Percentiles rank a stretch among this genome's conserved stretches.
These are phyloP conservation scores for Ceratobasidium sp. DNA, from an alignment of 1,284 basidiomycete species.

Conservation along the genomic window DNA sequence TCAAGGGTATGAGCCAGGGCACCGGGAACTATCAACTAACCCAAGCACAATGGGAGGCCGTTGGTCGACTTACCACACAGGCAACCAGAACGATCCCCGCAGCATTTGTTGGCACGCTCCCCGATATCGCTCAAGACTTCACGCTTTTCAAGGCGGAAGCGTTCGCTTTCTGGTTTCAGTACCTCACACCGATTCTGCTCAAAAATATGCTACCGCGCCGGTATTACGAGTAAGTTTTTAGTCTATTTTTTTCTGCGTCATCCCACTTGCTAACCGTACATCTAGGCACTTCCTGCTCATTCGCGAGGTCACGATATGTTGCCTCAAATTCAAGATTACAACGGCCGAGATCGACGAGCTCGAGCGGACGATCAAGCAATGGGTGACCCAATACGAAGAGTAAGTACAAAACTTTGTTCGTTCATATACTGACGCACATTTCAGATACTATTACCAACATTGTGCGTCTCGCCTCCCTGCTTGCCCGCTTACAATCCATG, in stretches of 20 bases:
- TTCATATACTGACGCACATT: background rate
- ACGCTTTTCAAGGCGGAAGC: constrained; percentile 56
- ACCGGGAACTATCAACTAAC: no score
- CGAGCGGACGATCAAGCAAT: constrained; percentile 9
- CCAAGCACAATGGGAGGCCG: no score
- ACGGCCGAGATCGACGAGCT: constrained; percentile 4
- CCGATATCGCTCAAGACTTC: constrained; percentile 53
- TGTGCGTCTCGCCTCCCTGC: background rate
- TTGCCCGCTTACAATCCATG: constrained; percentile 17
- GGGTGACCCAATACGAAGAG: constrained; percentile 44
- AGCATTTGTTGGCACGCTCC: constrained; percentile 53
- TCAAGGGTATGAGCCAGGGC: no score
- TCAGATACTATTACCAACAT: constrained; percentile 21
- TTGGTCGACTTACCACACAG: constrained; percentile 53
- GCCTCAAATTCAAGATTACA: constrained; percentile 25
- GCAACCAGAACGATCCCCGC: constrained; percentile 54
- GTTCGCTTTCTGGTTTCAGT: constrained; percentile 58
- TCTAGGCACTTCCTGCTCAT: constrained; percentile 39
- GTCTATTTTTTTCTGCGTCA: constrained; percentile 36
- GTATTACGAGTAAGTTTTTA: constrained; percentile 57
- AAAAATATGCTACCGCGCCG: background rate
- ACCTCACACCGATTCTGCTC: constrained; percentile 47
- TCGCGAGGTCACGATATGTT: constrained; percentile 12
- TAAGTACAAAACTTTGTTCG: constrained; percentile 15
- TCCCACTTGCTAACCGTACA: background rate